Percentiles rank a stretch among this genome's conserved stretches.
Evolutionary conservation across 441 rosid species (phyloP).

Genomic region (Iberis amara): DNA sequence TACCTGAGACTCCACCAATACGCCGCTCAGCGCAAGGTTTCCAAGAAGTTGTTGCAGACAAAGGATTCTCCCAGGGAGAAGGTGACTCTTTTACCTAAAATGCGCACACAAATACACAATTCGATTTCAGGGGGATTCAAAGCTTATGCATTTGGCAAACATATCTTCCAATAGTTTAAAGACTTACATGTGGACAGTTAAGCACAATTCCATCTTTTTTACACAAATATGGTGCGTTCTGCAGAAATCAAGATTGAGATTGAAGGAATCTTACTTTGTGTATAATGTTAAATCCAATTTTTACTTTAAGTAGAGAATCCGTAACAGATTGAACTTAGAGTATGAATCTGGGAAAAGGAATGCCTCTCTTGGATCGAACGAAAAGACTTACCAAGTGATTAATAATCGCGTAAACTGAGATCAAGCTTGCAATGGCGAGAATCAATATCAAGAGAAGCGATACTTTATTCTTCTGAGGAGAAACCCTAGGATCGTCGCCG

Average conservation of each 20-base stretch:
- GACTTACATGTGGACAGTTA: constrained; percentile 82
- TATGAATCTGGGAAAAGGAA: neutral
- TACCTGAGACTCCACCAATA: constrained; percentile 73
- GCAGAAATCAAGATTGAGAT: constrained; percentile 4
- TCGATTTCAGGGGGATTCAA: neutral
- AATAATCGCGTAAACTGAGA: constrained; percentile 62
- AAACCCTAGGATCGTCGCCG: constrained; percentile 75
- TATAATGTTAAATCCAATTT: no score
- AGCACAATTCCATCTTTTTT: constrained; percentile 93
- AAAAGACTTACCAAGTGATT: constrained; percentile 58
- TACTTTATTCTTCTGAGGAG: constrained; percentile 50
- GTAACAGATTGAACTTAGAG: neutral
- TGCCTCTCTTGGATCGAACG: constrained; percentile 27
- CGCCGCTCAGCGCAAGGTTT: constrained; percentile 96
- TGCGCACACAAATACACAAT: constrained; percentile 18
- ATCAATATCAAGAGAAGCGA: constrained; percentile 44
- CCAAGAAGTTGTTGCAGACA: constrained; percentile 94
- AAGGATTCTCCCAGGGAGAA: constrained; percentile 96
- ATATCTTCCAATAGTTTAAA: constrained; percentile 6
- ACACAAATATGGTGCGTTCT: constrained; percentile 91
- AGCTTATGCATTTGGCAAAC: constrained; percentile 15
- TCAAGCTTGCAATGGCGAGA: constrained; percentile 49
- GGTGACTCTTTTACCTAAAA: constrained; percentile 79
- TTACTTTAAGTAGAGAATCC: no score
- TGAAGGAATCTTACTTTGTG: constrained; percentile 1